Base-by-base conservation (phyloP, 176 grass and related monocot species). In the Saccharum officinarum region DNA sequence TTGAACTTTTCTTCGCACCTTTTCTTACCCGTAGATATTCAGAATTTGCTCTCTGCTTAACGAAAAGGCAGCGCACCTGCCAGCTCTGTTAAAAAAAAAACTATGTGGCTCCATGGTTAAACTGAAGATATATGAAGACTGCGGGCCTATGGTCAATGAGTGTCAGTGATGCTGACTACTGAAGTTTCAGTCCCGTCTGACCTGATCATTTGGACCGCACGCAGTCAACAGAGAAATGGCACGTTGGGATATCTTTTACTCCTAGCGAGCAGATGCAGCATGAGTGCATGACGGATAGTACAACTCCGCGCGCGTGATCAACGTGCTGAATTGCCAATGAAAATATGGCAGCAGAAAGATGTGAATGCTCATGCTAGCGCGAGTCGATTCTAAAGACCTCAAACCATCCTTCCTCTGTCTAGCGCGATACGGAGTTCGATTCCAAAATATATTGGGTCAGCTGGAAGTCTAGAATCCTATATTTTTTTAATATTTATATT, bases 341-440 rank as follows among this genome's bases (percentile, higher is more conserved):
- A 42, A 64, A 40, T 4, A 39, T 1, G 7, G 1, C 10, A 82
- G 3, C 64, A 64, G 4, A 3, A 45, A 55, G 28, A 85, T 80
- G 76, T 69, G 87, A 89, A 75, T 31, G 46, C 69, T 80, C 37
- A 16, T 59, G 76, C 69, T 30, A 47, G 20, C 62, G 69, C 60
- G 0, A 47, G 69, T 80, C 76, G n/a, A 68, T 49, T 84, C 41
- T 59, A 52, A 46, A 18, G 67, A 68, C 8, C 22, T 10, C 57
- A 10, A 20, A 20, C 50, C 18, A 20, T 55, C 16, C 1, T 17
- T 50, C 17, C 15, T 15, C 4, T 46, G 28, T 28, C 28, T 28
- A 28, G 28, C 28, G 28, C 28, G 28, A 28, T 28, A 28, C 28
- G 1, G 28, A 28, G 28, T 28, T 28, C 28, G 28, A 28, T 28